Evolutionary conservation across 1,284 basidiomycete species (phyloP), one percentile per base, ranked within the genome.

Genomic region (Ganoderma lingzhi): DNA sequence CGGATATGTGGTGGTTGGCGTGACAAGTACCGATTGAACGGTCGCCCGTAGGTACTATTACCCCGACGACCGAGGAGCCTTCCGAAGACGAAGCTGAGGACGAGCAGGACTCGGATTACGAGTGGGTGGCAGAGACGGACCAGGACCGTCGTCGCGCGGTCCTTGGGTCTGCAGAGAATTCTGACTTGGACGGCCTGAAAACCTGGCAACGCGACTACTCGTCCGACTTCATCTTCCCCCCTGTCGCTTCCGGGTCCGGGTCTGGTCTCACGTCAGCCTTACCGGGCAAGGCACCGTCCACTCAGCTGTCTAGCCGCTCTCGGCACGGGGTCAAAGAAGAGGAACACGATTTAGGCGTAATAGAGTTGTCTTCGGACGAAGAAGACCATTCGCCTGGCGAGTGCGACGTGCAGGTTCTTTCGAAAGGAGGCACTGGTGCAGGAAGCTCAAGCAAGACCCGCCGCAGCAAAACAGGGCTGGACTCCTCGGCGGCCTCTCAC

Each of bases 91-190:
- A 70, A 0, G 74, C 77, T 23, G 77, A 76, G 1, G 76, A 77
- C 14, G 77, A 74, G 44, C 71, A 74, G 28, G 81, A 80, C 19
- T 82, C 82, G 6, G 83, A 83, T 44, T 78, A 80, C 14, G 83
- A 84, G 48, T 70, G 51, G 3, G 74, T 85, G 6, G 71, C 75
- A 19, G 90, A 92, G 77, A 90, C 89, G 1, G 88, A 92, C 74
- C 79, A 80, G 39, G 88, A 90, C 62, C 83, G 89, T 53, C 84
- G 86, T 63, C 78, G 83, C 67, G 76, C 83, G 4, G 80, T 91
- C 71, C 77, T 85, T 17, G 81, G 83, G 19, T 81, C 85, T 6
- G 82, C 83, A 73, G 76, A 81, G 61, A 77, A 80, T 42, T 77
- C 77, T 19, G 81, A 84, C 63, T 68, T 83, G 30, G 77, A 84